Percentiles rank a stretch among this genome's conserved stretches.
Evolutionary conservation across 441 rosid genomes (phyloP).

Genomic region (Sinapis alba): DNA sequence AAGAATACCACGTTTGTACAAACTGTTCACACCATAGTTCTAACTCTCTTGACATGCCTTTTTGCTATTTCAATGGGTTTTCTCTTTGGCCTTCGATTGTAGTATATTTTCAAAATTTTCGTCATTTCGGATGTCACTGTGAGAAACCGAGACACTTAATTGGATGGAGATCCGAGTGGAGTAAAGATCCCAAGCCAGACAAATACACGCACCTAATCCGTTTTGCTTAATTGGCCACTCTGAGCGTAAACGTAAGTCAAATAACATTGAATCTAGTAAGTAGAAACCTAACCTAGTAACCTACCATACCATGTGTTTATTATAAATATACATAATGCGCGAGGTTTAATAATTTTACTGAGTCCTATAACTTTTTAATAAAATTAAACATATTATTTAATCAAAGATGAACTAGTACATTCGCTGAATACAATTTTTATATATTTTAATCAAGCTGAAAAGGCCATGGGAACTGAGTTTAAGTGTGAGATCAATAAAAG

Average conservation of each 20-base stretch:
- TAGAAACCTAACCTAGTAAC: conserved; percentile 6
- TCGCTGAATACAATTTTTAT: not conserved
- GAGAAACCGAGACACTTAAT: conserved; percentile 18
- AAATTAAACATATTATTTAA: not conserved
- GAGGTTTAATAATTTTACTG: not conserved
- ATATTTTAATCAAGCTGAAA: conserved; percentile 18
- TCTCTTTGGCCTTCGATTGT: not conserved
- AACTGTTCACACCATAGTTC: not conserved
- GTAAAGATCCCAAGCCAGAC: conserved; percentile 35
- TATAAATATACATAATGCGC: not conserved
- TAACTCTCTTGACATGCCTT: conserved; percentile 2
- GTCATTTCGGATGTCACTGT: conserved; percentile 37
- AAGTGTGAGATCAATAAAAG: conserved; percentile 32
- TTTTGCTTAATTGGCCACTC: conserved; percentile 25
- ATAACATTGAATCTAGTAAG: not conserved
- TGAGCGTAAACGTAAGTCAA: conserved; percentile 15
- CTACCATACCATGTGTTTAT: conserved; percentile 14
- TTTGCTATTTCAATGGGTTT: not conserved
- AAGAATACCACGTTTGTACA: not conserved
- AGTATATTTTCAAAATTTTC: not conserved
- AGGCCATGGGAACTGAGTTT: conserved; percentile 34
- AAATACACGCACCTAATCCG: conserved; percentile 31
- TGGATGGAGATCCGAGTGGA: conserved; percentile 39
- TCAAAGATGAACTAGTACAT: not conserved
- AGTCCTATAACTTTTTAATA: not conserved